Conservation (phyloP, 352 stramenopile species). For the Albugo candida region DNA sequence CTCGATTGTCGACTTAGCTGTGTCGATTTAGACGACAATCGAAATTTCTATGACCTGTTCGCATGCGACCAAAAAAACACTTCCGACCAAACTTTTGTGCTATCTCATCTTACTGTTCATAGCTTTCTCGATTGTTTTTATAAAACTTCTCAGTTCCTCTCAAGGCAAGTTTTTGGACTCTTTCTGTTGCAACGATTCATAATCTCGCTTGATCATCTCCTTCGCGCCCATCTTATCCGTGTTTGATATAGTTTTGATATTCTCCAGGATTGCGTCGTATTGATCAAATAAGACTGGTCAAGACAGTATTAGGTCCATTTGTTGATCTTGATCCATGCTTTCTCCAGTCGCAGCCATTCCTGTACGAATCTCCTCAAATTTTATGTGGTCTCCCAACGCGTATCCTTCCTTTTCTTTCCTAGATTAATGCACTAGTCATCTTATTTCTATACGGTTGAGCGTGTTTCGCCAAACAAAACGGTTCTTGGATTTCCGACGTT, state of each 20-base stretch:
- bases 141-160: background rate
- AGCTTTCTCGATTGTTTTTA: background rate
- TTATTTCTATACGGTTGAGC: constrained; percentile 12
- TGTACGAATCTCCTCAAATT: constrained; percentile 9
- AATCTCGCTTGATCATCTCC: constrained; percentile 9
- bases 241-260: constrained; percentile 3
- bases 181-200: background rate
- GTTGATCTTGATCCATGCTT: constrained; percentile 6
- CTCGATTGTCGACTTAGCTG: too few species aligned
- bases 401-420: background rate
- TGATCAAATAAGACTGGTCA: constrained; percentile 6
- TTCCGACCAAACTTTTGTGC: background rate
- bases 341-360: constrained; percentile 7
- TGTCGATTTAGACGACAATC: background rate
- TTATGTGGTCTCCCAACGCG: constrained; percentile 9
- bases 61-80: background rate
- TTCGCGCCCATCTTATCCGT: constrained; percentile 7
- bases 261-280: constrained; percentile 10
- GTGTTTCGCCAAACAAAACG: constrained; percentile 11
- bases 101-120: too few species aligned
- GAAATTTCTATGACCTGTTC: background rate
- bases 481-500: constrained; percentile 4
- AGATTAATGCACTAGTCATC: constrained; percentile 9
- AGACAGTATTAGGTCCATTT: background rate
- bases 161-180: background rate